Percentiles rank a stretch among this genome's conserved stretches.
phyloP scores from a whole-genome alignment of 441 rosid species.

The Gossypium gossypioides region DNA sequence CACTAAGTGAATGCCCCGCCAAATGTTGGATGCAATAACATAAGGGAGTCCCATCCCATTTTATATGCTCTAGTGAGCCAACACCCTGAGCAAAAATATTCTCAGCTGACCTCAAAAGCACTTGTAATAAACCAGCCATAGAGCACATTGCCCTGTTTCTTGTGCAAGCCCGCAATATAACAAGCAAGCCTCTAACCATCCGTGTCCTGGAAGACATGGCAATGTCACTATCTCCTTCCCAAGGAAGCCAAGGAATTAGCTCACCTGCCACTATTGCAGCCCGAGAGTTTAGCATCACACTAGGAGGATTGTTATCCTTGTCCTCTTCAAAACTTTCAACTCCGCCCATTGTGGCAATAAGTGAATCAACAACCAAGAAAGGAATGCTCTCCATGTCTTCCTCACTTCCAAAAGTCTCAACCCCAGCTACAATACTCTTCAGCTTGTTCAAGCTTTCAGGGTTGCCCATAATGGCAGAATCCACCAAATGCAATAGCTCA shows the following conservation, averaged over 20 bases:
- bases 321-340: slow-evolving; percentile 98
- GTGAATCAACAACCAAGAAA: slow-evolving; percentile 83
- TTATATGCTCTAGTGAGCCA: slow-evolving; percentile 30
- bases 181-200: slow-evolving; percentile 90
- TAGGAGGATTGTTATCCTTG: slow-evolving; percentile 91
- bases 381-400: slow-evolving; percentile 74
- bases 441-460: slow-evolving; percentile 78
- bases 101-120: slow-evolving; percentile 80
- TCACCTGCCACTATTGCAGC: slow-evolving; percentile 96
- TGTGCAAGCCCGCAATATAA: slow-evolving; percentile 82
- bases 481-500: slow-evolving; percentile 88
- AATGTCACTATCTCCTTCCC: slow-evolving; percentile 53
- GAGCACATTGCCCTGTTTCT: slow-evolving; percentile 98
- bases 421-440: slow-evolving; percentile 73
- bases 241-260: slow-evolving; percentile 85
- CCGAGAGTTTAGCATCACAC: slow-evolving; percentile 94
- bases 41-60: slow-evolving; percentile 72
- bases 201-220: slow-evolving; percentile 88
- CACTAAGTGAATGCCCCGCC: slow-evolving; percentile 85
- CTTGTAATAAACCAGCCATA: slow-evolving; percentile 77
- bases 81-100: slow-evolving; percentile 58
- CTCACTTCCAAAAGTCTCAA: slow-evolving; percentile 61
- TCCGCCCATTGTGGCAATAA: slow-evolving; percentile 98
- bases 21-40: slow-evolving; percentile 76
- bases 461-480: slow-evolving; percentile 98